These are phyloP conservation scores for Nicotiana benthamiana DNA, from an alignment of 257 asterid genomes.

Conservation along the genomic window DNA sequence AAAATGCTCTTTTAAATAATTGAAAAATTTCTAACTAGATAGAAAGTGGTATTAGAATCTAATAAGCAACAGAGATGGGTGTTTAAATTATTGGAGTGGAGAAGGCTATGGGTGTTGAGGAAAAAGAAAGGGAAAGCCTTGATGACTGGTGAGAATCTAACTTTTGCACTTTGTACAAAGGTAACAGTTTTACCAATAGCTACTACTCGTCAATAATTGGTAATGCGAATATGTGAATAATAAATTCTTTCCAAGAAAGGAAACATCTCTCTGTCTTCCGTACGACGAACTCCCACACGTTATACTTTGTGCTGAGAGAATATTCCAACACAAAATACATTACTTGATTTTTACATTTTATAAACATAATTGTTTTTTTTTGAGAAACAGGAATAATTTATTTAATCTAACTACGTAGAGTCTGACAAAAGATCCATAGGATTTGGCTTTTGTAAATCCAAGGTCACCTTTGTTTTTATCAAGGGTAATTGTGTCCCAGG, in stretches of 20 bases:
- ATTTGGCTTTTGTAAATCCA: too few species aligned
- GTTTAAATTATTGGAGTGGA: not conserved
- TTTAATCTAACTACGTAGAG: too few species aligned
- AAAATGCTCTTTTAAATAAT: not conserved
- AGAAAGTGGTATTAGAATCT: not conserved
- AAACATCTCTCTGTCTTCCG: not conserved
- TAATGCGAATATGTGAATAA: not conserved
- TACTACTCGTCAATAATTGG: not conserved
- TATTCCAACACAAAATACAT: constrained; percentile 20
- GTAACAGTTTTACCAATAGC: not conserved
- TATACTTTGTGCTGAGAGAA: constrained; percentile 30
- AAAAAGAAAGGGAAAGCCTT: not conserved
- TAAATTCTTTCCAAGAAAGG: not conserved
- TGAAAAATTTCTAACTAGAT: not conserved
- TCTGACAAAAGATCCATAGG: too few species aligned
- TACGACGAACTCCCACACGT: not conserved
- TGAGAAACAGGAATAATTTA: too few species aligned
- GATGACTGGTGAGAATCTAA: not conserved
- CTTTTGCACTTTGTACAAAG: not conserved
- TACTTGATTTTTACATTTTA: not conserved
- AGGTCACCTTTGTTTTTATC: too few species aligned
- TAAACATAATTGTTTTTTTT: not conserved
- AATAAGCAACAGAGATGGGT: not conserved
- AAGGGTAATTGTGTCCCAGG: too few species aligned
- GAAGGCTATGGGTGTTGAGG: too few species aligned